Base-by-base conservation (phyloP, 2,329 filamentous ascomycete genomes). In the Aspergillus thermomutatus region DNA sequence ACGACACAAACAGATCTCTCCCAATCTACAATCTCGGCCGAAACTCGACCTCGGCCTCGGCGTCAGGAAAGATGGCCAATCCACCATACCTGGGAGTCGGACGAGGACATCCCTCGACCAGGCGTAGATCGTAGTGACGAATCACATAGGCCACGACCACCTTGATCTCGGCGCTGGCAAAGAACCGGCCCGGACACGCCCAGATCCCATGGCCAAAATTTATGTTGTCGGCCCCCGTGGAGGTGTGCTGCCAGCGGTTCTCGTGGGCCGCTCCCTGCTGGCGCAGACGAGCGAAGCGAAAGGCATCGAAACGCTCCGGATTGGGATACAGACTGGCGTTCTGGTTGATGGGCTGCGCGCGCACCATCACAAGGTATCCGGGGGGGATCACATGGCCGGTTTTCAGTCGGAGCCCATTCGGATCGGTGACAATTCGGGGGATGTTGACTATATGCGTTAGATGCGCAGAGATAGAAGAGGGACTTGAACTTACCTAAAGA, bases 161-260 rank as follows among this genome's bases (percentile, higher is more conserved):
- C 59, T 70, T 70, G 54, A 70, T 58, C 48, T 64, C 58, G 4
- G 60, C 52, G 28, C 52, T 54, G 7, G 67, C 68, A 47, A 70
- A 66, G 53, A 65, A 68, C 9, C 68, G 60, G 1, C 69, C 68
- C 5, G 69, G 67, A 52, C 69, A 71, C 0, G 69, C 64, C 23
- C 58, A 49, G 26, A 40, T 49, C 1, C 52, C 52, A n/a, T 49
- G 27, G 9, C 52, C 52, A 11, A 47, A 53, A 3, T 25, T 25
- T 1, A 46, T 21, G 6, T 46, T 21, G 5, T 25, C 19, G 19
- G n/a, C 43, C 19, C 43, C 21, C 21, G 43, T 46, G 4, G 43
- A 21, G 21, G 21, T 25, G 7, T 23, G 21, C 1, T 23, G 19
- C 19, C 19, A 21, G 8, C 11, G 9, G 9, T 23, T 46, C 19